Percentiles rank a stretch among this genome's conserved stretches.
Conservation (phyloP, 495 filamentous ascomycete species). For the Lichenothelia convexa region DNA sequence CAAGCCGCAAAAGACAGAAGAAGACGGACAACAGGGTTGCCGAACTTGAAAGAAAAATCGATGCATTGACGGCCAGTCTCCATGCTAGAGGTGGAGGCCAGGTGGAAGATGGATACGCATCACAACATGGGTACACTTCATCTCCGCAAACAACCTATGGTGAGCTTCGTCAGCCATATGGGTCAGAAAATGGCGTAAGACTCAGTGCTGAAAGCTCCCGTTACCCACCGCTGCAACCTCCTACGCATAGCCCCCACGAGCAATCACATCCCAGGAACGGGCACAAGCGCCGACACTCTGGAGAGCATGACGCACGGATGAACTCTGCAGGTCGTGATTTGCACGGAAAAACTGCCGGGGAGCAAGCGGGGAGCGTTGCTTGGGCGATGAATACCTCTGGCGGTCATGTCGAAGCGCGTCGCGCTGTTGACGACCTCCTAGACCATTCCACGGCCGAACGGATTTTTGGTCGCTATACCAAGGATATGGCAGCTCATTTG, state of each 20-base stretch:
- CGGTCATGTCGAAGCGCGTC: slow-evolving; percentile 41
- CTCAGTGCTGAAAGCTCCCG: background rate
- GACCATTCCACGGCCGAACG: slow-evolving; percentile 38
- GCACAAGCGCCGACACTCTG: background rate
- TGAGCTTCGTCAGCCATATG: background rate
- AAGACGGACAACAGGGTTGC: slow-evolving; percentile 85
- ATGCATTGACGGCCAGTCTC: slow-evolving; percentile 64
- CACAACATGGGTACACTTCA: background rate
- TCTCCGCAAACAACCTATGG: background rate
- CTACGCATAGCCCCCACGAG: background rate
- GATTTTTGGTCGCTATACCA: slow-evolving; percentile 52
- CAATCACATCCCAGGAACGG: background rate
- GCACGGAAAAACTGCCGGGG: background rate
- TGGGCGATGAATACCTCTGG: background rate
- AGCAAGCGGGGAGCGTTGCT: background rate
- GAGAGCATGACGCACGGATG: background rate
- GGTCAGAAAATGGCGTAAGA: background rate
- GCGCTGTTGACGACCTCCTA: slow-evolving; percentile 42
- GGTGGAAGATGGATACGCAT: background rate
- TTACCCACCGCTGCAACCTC: background rate
- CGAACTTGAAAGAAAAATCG: slow-evolving; percentile 88
- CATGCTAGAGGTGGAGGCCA: slow-evolving; percentile 15
- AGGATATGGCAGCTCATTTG: slow-evolving; percentile 49
- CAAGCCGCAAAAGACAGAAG: slow-evolving; percentile 75
- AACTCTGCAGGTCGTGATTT: background rate